Conservation (phyloP, 106 monocot species). For the Hemerocallis citrina region DNA sequence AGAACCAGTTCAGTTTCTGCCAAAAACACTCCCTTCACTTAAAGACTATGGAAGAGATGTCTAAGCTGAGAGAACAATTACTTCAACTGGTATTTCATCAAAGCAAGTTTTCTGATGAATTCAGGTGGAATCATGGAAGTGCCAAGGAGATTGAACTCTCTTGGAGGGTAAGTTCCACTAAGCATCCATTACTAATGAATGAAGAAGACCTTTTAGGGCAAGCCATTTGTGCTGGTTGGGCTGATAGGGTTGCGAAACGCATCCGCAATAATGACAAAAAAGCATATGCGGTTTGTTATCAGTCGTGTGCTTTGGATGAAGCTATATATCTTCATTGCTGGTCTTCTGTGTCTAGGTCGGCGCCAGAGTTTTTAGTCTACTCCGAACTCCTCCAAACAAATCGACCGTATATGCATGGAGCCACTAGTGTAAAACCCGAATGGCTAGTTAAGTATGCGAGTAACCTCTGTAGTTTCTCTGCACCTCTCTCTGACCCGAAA, state of each 20-base stretch:
- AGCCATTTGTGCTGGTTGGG: conserved; percentile 96
- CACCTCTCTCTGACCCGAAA: conserved; percentile 64
- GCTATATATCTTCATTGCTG: conserved; percentile 63
- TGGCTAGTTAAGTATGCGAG: conserved; percentile 77
- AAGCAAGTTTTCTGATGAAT: conserved; percentile 32
- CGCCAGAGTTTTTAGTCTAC: conserved; percentile 81
- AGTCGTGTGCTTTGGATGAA: conserved; percentile 59
- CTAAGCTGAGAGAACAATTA: conserved; percentile 85
- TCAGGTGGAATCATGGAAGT: conserved; percentile 53
- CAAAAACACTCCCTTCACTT: conserved; percentile 50
- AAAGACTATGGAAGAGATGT: conserved; percentile 96
- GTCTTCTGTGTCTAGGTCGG: conserved; percentile 68
- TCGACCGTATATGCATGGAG: conserved; percentile 88
- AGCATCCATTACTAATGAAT: conserved; percentile 42
- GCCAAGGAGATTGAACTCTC: conserved; percentile 45
- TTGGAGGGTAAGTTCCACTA: conserved; percentile 40
- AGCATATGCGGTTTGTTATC: conserved; percentile 39
- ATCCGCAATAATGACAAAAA: conserved; percentile 35
- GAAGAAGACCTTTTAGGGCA: conserved; percentile 84
- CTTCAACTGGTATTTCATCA: conserved; percentile 60
- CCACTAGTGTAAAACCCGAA: conserved; percentile 67
- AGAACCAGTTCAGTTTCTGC: conserved; percentile 56
- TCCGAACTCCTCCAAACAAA: conserved; percentile 62
- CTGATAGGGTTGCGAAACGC: conserved; percentile 78
- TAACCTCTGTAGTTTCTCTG: conserved; percentile 73